Base-by-base conservation (phyloP, 1,139 yeast species). In the Yamadazyma epiphylla region DNA sequence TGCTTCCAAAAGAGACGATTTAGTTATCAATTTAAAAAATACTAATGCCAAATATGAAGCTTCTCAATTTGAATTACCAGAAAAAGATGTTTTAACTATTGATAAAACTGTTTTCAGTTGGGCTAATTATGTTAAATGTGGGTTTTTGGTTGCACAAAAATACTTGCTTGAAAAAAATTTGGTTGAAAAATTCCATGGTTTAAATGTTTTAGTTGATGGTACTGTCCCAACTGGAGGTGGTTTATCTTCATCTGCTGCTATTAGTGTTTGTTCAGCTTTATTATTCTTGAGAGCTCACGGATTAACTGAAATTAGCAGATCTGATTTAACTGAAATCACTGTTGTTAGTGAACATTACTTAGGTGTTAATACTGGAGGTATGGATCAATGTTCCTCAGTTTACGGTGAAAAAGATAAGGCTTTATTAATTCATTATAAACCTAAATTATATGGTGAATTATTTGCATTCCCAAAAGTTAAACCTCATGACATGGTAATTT, bases 221-320 rank as follows among this genome's bases (percentile, higher is more conserved):
- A 71, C 71, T 24, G 85, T 81, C 12, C 88, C 89, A 23, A 74
- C 83, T 9, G 88, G 86, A 11, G 79, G 82, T 19, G 89, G 89
- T 4, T 68, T 81, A 33, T 74, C 82, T 5, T 78, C 86, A 2
- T 75, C 84, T 5, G 87, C 88, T 9, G 88, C 88, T 5, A 75
- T 81, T 47, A 80, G 81, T 37, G 82, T 81, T 37, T 71, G 83
- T 15, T 69, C 82, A 4, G 74, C 87, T 1, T 56, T 81, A 45
- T 77, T 81, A 2, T 62, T 74, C 5, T 64, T 81, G 36, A 55
- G 64, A 30, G 79, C 78, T 14, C 77, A 78, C 45, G 77, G 77
- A 9, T 53, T 67, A 26, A 39, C 40, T 1, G 39, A 46, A 7
- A 55, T 80, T 26, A 39, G 74, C 36, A 77, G 78, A 46, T 58